Conservation (phyloP, 2,329 filamentous ascomycete species). For the Diaporthe batatas region DNA sequence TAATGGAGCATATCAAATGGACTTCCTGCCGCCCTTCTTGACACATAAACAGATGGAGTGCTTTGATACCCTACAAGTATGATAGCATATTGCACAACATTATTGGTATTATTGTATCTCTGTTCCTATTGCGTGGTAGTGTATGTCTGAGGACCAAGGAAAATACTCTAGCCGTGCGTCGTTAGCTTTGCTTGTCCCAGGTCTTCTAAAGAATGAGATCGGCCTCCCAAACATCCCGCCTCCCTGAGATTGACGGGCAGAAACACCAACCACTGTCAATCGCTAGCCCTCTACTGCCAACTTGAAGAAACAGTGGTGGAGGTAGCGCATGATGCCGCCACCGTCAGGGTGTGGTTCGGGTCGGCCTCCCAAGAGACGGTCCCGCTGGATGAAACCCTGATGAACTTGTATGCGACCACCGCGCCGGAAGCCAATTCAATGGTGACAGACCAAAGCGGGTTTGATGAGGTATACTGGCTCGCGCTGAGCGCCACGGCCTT, state of each 20-base stretch:
- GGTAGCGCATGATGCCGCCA: conserved; percentile 50
- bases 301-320: conserved; percentile 49
- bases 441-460: conserved; percentile 72
- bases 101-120: conserved; percentile 5
- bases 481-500: conserved; percentile 70
- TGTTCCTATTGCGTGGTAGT: not conserved
- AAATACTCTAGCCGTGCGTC: conserved; percentile 20
- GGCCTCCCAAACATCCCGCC: not conserved
- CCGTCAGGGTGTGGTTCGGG: conserved; percentile 60
- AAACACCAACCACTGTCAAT: not conserved
- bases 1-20: too few species aligned
- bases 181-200: conserved; percentile 2
- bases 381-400: conserved; percentile 69
- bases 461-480: conserved; percentile 67
- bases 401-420: conserved; percentile 76
- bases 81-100: not conserved
- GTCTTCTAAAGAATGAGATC: not conserved
- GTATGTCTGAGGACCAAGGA: not conserved
- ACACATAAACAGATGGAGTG: not conserved
- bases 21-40: not conserved
- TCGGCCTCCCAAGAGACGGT: conserved; percentile 75
- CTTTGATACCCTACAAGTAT: too few species aligned
- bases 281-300: conserved; percentile 49
- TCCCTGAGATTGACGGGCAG: not conserved
- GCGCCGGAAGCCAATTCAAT: conserved; percentile 68